Conservation (phyloP, 306 rosid genomes). For the Trichosanthes truncata region DNA sequence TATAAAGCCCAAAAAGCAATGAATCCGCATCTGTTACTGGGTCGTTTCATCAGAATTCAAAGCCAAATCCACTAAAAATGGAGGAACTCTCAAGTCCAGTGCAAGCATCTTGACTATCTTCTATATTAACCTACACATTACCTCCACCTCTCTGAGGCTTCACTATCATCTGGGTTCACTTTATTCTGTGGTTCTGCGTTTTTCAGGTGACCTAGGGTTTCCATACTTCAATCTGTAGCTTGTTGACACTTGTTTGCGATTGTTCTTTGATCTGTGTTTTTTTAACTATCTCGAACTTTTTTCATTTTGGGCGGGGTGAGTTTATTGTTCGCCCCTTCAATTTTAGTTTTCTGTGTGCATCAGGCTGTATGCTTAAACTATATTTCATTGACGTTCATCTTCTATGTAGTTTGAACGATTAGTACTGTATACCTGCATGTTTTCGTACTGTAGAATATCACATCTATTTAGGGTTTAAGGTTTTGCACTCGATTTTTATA, state of each 20-base stretch:
- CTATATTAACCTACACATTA: conserved; percentile 20
- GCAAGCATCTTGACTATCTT: not conserved
- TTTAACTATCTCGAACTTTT: not conserved
- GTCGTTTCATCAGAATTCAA: not conserved
- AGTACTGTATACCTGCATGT: not conserved
- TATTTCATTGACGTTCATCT: not conserved
- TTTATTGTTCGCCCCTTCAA: not conserved
- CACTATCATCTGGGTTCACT: conserved; percentile 18
- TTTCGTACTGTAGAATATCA: not conserved
- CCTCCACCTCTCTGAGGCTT: not conserved
- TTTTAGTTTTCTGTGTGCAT: not conserved
- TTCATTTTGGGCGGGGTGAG: not conserved
- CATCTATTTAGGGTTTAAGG: conserved; percentile 43
- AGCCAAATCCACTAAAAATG: not conserved
- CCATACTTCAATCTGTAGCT: not conserved
- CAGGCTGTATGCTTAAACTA: not conserved
- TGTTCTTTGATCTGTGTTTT: not conserved
- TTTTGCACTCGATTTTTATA: not conserved
- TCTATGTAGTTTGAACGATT: not conserved
- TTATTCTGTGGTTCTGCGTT: conserved; percentile 36
- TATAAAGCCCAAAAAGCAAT: not conserved
- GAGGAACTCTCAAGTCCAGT: not conserved
- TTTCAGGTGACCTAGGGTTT: conserved; percentile 43
- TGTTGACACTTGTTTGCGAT: not conserved
- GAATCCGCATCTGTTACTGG: not conserved